phyloP scores from a whole-genome alignment of 2,329 filamentous ascomycete genomes.

The Hypoxylon sp. region DNA sequence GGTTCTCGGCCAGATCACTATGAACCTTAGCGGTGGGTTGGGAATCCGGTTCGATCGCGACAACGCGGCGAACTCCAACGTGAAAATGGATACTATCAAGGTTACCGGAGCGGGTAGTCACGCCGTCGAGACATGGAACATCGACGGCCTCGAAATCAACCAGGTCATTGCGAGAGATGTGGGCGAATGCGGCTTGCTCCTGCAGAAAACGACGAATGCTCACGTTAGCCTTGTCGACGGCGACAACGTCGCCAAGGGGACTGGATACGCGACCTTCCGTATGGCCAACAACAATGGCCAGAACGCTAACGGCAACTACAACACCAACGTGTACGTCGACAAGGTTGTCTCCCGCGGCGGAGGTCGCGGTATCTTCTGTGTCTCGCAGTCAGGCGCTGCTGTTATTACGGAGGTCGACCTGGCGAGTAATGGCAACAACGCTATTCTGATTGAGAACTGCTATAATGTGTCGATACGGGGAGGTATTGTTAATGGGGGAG shows the following conservation, averaged over 20 bases:
- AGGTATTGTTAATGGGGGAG: constrained; percentile 66
- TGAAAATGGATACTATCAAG: constrained; percentile 65
- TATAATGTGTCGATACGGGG: constrained; percentile 66
- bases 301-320: constrained; percentile 62
- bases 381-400: constrained; percentile 67
- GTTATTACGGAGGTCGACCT: constrained; percentile 65
- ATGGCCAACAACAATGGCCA: constrained; percentile 70
- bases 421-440: constrained; percentile 67
- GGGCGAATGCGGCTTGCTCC: constrained; percentile 68
- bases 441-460: constrained; percentile 71
- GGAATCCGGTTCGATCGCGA: constrained; percentile 71
- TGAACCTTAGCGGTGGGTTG: constrained; percentile 67
- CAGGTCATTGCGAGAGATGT: constrained; percentile 66
- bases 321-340: constrained; percentile 66
- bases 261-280: constrained; percentile 68
- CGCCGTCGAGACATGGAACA: constrained; percentile 72
- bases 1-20: constrained; percentile 64
- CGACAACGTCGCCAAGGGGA: constrained; percentile 65
- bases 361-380: constrained; percentile 69
- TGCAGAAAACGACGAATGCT: constrained; percentile 67
- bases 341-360: constrained; percentile 68
- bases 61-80: constrained; percentile 64
- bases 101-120: constrained; percentile 68
- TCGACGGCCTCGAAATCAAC: constrained; percentile 65
- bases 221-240: constrained; percentile 68